Base-by-base conservation (phyloP, 805 yeast species). In the Lipomyces orientalis region DNA sequence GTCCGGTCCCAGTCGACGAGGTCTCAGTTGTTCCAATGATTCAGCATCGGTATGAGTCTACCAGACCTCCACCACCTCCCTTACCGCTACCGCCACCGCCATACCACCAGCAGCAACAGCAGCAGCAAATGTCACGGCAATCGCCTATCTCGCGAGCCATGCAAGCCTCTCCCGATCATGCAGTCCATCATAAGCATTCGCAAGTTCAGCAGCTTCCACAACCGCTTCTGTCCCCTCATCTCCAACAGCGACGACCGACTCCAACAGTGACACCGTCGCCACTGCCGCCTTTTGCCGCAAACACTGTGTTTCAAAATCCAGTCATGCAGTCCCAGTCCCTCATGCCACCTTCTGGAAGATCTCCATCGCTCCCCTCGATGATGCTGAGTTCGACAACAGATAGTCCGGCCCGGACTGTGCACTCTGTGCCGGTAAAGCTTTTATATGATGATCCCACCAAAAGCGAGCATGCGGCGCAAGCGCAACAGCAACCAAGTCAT, bases 361-460 rank as follows among this genome's bases (percentile, higher is more conserved):
- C 49, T 43, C 49, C 49, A 5, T 43, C 10, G 25, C 49, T 43
- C n/a, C 22, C 49, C 19, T 19, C 49, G 16, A 5, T 43, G 49
- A 4, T 9, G 22, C 10, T 10, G 3, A 19, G n/a, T 43, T 8
- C 49, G 22, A 5, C 49, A 43, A 16, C n/a, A 19, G 22, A 16
- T 43, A n/a, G 49, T 19, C 22, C 49, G 9, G 49, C 19, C 16
- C 37, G 29, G 16, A 19, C 64, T 4, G 9, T 49, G 34, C 58
- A 55, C n/a, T 58, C 66, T 5, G 51, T 63, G 33, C 66, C 64
- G 12, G 3, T 63, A n/a, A 59, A 54, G 7, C 54, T 59, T 33
- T 35, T 63, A 6, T 63, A 63, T 25, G 66, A 63, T 34, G 33
- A 46, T n/a, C 22, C 66, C 2, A 43, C 49, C 25, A 4, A 6